A percentile compares a stretch with the other conserved stretches of the same genome.
phyloP scores from a whole-genome alignment of 2,329 filamentous ascomycete species.

The Lithohypha guttulata region DNA sequence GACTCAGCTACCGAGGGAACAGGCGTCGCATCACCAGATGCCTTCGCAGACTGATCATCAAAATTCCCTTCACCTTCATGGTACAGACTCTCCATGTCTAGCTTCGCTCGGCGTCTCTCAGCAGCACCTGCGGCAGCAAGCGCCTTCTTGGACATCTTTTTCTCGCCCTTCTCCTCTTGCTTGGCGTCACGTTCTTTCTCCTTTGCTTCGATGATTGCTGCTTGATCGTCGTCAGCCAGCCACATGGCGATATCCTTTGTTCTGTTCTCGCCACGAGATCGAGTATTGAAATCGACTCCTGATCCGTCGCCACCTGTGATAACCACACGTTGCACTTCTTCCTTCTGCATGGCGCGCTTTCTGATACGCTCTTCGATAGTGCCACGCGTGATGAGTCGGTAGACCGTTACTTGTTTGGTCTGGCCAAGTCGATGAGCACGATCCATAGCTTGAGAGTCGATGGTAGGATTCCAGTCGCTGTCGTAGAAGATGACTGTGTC shows the following conservation, averaged over 20 bases:
- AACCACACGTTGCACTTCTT: conserved; percentile 95
- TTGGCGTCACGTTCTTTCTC: conserved; percentile 71
- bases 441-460: conserved; percentile 98
- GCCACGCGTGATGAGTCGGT: conserved; percentile 89
- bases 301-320: conserved; percentile 76
- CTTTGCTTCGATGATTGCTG: conserved; percentile 82
- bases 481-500: conserved; percentile 99
- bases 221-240: conserved; percentile 95
- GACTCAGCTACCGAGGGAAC: conserved; percentile 42
- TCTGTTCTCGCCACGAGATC: conserved; percentile 74
- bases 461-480: conserved; percentile 98
- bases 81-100: conserved; percentile 83
- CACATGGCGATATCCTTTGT: conserved; percentile 98
- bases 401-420: conserved; percentile 90
- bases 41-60: conserved; percentile 71
- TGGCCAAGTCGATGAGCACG: conserved; percentile 95
- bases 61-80: conserved; percentile 99
- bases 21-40: conserved; percentile 76
- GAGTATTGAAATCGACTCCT: conserved; percentile 92
- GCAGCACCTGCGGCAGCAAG: conserved; percentile 33
- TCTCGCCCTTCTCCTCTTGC: conserved; percentile 47
- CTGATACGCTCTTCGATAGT: conserved; percentile 98
- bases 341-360: conserved; percentile 92
- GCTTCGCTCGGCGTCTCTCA: conserved; percentile 45
- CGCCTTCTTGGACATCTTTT: conserved; percentile 48